Percentiles rank a stretch among this genome's conserved stretches.
These are phyloP conservation scores for Lichtheimia ornata DNA, from an alignment of 371 early-diverging fungal genomes.

Conservation along the genomic window DNA sequence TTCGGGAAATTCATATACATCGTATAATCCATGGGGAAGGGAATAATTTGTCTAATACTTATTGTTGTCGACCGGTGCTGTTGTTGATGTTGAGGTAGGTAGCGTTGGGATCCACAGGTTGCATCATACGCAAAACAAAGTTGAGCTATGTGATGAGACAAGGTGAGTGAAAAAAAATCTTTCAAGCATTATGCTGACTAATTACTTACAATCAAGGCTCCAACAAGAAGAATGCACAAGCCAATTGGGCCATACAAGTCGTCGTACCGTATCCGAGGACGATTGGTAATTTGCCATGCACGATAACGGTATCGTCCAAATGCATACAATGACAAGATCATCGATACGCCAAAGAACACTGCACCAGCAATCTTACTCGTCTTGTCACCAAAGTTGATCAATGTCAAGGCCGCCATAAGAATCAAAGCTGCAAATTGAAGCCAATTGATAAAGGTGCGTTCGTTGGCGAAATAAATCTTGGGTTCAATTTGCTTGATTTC, in stretches of 20 bases:
- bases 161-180: background rate
- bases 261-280: constrained; percentile 59
- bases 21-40: no score
- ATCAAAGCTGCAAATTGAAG: constrained; percentile 68
- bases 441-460: constrained; percentile 93
- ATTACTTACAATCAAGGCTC: constrained; percentile 74
- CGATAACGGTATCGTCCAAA: constrained; percentile 88
- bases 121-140: constrained; percentile 14
- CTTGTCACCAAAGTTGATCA: constrained; percentile 77
- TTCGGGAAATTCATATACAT: no score
- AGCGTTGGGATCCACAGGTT: constrained; percentile 2
- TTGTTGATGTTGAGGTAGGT: constrained; percentile 24
- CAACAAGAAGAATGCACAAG: constrained; percentile 78
- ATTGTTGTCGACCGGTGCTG: constrained; percentile 9
- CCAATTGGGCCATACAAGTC: constrained; percentile 75
- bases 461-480: constrained; percentile 97
- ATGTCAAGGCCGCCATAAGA: constrained; percentile 63
- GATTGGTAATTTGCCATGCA: constrained; percentile 54
- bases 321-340: constrained; percentile 78
- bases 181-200: background rate
- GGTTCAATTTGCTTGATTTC: constrained; percentile 70
- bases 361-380: constrained; percentile 63
- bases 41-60: background rate
- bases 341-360: constrained; percentile 72
- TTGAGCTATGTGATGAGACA: constrained; percentile 16